These are phyloP conservation scores for Fusarium heterosporum DNA, from an alignment of 2,329 filamentous ascomycete genomes.

Conservation along the genomic window DNA sequence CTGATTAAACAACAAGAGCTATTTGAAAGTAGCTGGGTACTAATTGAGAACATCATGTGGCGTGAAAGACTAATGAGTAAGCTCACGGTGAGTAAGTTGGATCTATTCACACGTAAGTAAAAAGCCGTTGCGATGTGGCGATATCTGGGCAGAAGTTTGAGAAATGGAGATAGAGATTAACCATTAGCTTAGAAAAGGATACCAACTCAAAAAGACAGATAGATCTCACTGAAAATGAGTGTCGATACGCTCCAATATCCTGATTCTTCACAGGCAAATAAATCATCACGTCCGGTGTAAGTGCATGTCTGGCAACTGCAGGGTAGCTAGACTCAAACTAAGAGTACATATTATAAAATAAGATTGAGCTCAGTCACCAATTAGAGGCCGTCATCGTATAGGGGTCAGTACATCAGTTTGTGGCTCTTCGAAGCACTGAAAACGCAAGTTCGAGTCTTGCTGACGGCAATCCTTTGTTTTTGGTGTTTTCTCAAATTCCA, in stretches of 20 bases:
- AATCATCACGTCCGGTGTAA: neutral
- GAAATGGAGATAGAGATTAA: too few species aligned
- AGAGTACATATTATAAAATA: rapidly evolving
- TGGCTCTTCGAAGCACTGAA: constrained; percentile 38
- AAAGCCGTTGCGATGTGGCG: too few species aligned
- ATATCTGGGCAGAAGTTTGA: too few species aligned
- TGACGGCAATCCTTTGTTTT: constrained; percentile 32
- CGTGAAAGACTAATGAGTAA: neutral
- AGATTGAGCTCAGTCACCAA: constrained; percentile 5
- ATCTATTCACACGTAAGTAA: neutral
- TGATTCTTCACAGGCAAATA: neutral
- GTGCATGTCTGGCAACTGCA: neutral
- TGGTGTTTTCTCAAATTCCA: neutral
- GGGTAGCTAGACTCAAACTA: rapidly evolving
- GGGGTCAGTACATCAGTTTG: constrained; percentile 45
- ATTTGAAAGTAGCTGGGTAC: constrained; percentile 8
- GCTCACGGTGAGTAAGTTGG: neutral
- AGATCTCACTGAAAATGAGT: neutral
- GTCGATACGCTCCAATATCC: neutral
- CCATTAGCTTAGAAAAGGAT: too few species aligned
- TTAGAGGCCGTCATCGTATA: constrained; percentile 42
- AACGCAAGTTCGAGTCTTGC: constrained; percentile 44
- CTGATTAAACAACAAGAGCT: constrained; percentile 16
- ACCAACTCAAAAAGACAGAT: neutral
- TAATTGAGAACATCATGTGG: constrained; percentile 11